A percentile compares a stretch with the other conserved stretches of the same genome.
phyloP scores from a whole-genome alignment of 306 rosid genomes.

The Rosa chinensis region DNA sequence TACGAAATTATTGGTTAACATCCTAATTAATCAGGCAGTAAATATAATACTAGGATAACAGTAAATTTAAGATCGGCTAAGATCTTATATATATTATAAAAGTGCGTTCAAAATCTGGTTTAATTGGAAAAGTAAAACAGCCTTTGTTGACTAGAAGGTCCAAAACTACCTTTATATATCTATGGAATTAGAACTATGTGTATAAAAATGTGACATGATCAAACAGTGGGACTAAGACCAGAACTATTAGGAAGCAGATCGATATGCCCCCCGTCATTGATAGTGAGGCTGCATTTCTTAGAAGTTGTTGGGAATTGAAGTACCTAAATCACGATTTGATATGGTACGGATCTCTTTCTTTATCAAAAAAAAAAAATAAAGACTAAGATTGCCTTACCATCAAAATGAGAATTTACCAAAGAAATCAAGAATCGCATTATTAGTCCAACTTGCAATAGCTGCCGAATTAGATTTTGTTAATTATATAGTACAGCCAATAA shows the following conservation, averaged over 20 bases:
- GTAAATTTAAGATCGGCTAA: not conserved
- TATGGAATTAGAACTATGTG: not conserved
- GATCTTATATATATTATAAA: too few species aligned
- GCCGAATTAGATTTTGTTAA: not conserved
- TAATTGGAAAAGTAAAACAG: constrained; percentile 3
- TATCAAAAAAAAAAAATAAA: not conserved
- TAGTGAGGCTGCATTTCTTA: not conserved
- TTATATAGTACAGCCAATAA: not conserved
- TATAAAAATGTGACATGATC: not conserved
- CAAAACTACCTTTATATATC: not conserved
- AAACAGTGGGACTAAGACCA: not conserved
- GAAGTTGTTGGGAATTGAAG: not conserved
- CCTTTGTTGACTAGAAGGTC: not conserved
- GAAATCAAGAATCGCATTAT: not conserved
- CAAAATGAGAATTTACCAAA: not conserved
- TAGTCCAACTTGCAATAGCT: not conserved
- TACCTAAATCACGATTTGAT: not conserved
- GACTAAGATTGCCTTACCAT: not conserved
- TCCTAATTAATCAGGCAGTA: too few species aligned
- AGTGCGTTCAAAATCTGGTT: not conserved
- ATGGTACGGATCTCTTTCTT: not conserved
- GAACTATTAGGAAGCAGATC: not conserved
- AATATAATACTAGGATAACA: too few species aligned
- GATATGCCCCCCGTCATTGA: not conserved
- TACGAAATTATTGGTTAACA: too few species aligned